Conservation (phyloP, 2,329 filamentous ascomycete genomes). For the Colletotrichum camelliae region DNA sequence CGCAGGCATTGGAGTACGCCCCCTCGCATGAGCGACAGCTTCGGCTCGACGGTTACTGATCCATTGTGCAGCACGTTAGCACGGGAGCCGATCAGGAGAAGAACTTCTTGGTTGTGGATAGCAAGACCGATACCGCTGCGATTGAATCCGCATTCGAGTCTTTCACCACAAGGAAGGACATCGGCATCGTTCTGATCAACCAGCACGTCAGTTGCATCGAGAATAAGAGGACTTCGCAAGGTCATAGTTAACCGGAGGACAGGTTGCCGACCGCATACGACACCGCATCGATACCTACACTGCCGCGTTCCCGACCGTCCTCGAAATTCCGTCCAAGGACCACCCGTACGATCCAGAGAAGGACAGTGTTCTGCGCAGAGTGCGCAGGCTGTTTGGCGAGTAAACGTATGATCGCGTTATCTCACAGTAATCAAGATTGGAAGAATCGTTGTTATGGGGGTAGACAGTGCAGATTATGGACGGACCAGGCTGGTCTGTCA, state of each 20-base stretch:
- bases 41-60: not conserved
- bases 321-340: conserved; percentile 98
- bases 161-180: conserved; percentile 93
- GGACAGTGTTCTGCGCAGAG: conserved; percentile 93
- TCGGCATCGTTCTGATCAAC: conserved; percentile 95
- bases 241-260: conserved; percentile 26
- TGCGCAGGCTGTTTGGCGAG: conserved; percentile 72
- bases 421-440: not conserved
- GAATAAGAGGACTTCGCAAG: not conserved
- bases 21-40: not conserved
- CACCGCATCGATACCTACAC: conserved; percentile 90
- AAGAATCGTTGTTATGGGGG: not conserved
- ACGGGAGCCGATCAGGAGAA: conserved; percentile 87
- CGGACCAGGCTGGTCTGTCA: not conserved
- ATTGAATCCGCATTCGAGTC: conserved; percentile 91
- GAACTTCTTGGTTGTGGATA: conserved; percentile 97
- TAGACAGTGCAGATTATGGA: not conserved
- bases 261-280: conserved; percentile 95
- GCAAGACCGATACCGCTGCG: conserved; percentile 85
- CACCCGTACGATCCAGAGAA: conserved; percentile 99
- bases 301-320: conserved; percentile 91
- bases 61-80: conserved; percentile 77
- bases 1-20: conserved; percentile 86
- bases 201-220: conserved; percentile 76
- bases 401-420: conserved; percentile 42